phyloP scores from a whole-genome alignment of 495 filamentous ascomycete genomes.

The Lentithecium fluviatile region DNA sequence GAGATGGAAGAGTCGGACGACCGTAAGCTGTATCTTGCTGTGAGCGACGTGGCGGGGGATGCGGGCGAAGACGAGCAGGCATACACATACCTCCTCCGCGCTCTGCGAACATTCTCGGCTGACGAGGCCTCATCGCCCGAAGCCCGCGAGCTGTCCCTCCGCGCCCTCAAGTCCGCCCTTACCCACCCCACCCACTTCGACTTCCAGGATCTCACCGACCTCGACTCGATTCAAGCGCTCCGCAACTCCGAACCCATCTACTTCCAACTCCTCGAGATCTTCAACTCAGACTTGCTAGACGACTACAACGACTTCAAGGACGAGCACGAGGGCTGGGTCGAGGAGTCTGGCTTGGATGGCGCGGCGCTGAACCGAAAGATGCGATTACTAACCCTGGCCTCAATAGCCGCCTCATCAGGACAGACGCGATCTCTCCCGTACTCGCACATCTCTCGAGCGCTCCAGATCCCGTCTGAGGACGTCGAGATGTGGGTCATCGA shows the following conservation, averaged over 20 bases:
- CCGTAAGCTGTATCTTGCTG: conserved; percentile 73
- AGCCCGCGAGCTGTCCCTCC: conserved; percentile 77
- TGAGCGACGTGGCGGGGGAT: conserved; percentile 75
- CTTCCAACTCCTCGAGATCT: conserved; percentile 90
- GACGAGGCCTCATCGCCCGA: conserved; percentile 65
- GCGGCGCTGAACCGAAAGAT: conserved; percentile 77
- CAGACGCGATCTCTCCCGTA: conserved; percentile 84
- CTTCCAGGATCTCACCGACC: conserved; percentile 86
- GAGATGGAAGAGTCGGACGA: conserved; percentile 75
- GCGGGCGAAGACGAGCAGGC: conserved; percentile 72
- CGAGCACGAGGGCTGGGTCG: conserved; percentile 75
- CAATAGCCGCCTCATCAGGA: conserved; percentile 71
- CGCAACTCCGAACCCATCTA: conserved; percentile 75
- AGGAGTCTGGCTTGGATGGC: conserved; percentile 65
- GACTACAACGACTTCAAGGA: conserved; percentile 93
- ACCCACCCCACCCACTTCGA: conserved; percentile 75
- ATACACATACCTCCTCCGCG: conserved; percentile 79
- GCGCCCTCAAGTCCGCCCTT: conserved; percentile 80
- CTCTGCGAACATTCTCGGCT: conserved; percentile 78
- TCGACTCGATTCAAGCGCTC: conserved; percentile 83
- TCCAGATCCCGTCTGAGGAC: conserved; percentile 76
- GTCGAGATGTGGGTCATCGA: conserved; percentile 99
- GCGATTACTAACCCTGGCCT: conserved; percentile 88
- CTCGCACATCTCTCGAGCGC: conserved; percentile 70
- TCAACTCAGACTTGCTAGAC: conserved; percentile 86